phyloP scores from a whole-genome alignment of 1,139 yeast species.

The Geotrichum australiense region DNA sequence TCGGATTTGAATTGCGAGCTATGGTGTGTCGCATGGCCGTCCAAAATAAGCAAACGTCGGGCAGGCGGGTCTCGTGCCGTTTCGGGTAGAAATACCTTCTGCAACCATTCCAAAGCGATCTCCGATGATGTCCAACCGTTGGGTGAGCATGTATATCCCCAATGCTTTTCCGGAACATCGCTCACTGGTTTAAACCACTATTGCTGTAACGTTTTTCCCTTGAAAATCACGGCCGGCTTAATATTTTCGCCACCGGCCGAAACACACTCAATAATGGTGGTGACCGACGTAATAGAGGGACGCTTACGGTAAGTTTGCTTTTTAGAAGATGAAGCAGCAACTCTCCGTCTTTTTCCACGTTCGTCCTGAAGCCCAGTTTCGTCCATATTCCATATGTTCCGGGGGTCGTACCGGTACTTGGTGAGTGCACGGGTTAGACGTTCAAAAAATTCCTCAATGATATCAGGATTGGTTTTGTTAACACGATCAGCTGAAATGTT shows the following conservation, averaged over 20 bases:
- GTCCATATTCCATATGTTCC: too few relatives aligned
- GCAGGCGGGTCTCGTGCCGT: not conserved
- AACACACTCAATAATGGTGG: not conserved
- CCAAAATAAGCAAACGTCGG: not conserved
- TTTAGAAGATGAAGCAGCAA: too few relatives aligned
- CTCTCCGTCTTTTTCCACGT: too few relatives aligned
- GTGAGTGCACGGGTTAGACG: not conserved
- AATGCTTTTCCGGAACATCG: not conserved
- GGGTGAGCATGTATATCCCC: not conserved
- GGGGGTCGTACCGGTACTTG: not conserved
- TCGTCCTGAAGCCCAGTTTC: not conserved
- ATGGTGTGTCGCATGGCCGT: too few relatives aligned
- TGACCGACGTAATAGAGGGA: too few relatives aligned
- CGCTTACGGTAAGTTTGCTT: too few relatives aligned
- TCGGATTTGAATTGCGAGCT: too few relatives aligned
- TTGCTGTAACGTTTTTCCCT: not conserved
- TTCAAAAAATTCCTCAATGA: not conserved
- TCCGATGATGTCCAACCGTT: not conserved
- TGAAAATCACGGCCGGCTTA: not conserved
- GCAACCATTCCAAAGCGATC: not conserved
- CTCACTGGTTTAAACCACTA: not conserved
- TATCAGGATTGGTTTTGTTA: conserved; percentile 6
- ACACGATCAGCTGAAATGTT: too few relatives aligned
- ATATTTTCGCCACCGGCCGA: not conserved
- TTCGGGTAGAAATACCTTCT: not conserved